Evolutionary conservation across 768 basidiomycete species (phyloP), one percentile per base, ranked within the genome.

Genomic region (Boletus rubroflammeus): DNA sequence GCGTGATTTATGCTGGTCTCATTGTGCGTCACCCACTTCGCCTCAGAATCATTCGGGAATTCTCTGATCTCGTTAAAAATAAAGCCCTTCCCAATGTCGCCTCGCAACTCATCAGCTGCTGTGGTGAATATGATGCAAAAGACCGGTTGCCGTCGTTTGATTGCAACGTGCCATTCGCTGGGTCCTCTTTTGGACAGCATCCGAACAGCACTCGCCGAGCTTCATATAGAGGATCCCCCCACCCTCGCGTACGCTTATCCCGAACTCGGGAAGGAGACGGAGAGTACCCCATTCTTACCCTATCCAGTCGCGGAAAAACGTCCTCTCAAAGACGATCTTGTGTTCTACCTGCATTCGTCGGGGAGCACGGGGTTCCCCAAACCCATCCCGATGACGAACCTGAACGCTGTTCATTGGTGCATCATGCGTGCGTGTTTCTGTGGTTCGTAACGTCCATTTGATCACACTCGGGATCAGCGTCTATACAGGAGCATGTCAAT

Each of bases 301-400:
- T 67, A 59, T 34, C 55, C 58, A 8, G 43, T 52, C 32, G 47
- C 51, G 13, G 44, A 38, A 7, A 8, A 3, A 17, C 53, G 49
- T 3, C 46, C 62, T 0, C n/a, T 21, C 58, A 60, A 47, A n/a
- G 60, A 47, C 39, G 71, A 28, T 54, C 64, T 44, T 62, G 41
- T 67, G 34, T 31, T 73, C 6, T 80, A 76, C 47, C 61, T 78
- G 0, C 78, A 80, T 55, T 81, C 80, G 0, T 80, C 80, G 2
- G 79, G 79, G 15, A 79, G 77, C 47, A 78, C 79, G 0, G 77
- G 78, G 4, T 69, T 76, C 43, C 78, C 79, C 0, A 80, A 77
- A 51, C 60, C 75, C 6, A 73, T 81, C 38, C 62, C 69, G 1
- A 64, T 75, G 25, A 72, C 69, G 0, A 65, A 72, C 36, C 55